Evolutionary conservation across 2,329 filamentous ascomycete genomes (phyloP), one percentile per base, ranked within the genome.

Genomic region (Pseudofabraea citricarpa): DNA sequence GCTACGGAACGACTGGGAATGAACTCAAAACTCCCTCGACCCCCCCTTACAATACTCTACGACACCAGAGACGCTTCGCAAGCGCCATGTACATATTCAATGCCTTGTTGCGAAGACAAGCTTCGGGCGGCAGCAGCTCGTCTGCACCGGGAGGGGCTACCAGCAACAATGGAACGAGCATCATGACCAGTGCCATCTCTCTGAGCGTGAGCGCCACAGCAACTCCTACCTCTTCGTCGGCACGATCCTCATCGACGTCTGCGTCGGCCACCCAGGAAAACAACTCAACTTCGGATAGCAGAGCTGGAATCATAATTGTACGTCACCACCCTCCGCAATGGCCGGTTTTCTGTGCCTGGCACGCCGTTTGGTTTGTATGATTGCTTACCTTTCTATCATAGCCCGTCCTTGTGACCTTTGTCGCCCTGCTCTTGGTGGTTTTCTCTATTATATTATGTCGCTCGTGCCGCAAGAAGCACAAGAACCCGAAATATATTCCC

Each of bases 401-500:
- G 35, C 35, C 35, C 21, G 20, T 37, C 18, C 18, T 37, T n/a
- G 20, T 37, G 20, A 12, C 23, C 4, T 37, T 37, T 15, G 15
- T 37, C 18, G 35, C 15, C 18, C 21, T 37, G 10, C 16, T 37
- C 10, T 13, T 37, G n/a, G n/a, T 22, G 13, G 18, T 37, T n/a
- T 20, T 37, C 9, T 6, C 9, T 20, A 5, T 37, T 12, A 12
- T 37, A n/a, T 22, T 21, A 21, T 37, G 35, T 12, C 67, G 69
- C 9, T 55, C 56, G 29, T 58, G 72, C 31, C 68, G 69, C 18
- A 57, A 59, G 41, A 56, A 57, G 32, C 58, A 71, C 44, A 64
- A 58, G 39, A 58, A 68, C n/a, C 70, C 72, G 2, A 73, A 63
- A 56, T 69, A 69, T 44, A 62, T 75, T 16, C 70, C 74, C 2